Percentiles rank a stretch among this genome's conserved stretches.
These are phyloP conservation scores for Wickerhamomyces bisporus DNA, from an alignment of 805 yeast species.

Conservation along the genomic window DNA sequence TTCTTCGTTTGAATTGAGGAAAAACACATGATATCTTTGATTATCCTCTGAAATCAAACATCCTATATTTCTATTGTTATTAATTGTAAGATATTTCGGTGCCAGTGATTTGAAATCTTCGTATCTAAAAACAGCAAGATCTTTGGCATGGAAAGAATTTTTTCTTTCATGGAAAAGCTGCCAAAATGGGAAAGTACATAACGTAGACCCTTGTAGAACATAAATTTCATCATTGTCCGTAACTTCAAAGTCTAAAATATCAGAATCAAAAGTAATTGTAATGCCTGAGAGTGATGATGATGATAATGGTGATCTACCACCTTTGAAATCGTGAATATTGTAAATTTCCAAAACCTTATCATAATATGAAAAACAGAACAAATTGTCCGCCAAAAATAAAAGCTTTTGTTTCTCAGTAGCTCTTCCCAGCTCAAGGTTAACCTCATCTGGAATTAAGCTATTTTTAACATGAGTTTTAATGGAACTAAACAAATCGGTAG, in stretches of 20 bases:
- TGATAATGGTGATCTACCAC: too few relatives aligned
- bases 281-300: too few relatives aligned
- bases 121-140: slow-evolving; percentile 1
- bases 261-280: slow-evolving; percentile 2
- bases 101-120: not conserved
- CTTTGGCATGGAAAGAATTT: not conserved
- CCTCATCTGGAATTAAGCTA: slow-evolving; percentile 1
- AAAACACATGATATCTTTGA: slow-evolving; percentile 16
- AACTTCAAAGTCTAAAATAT: slow-evolving; percentile 11
- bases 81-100: slow-evolving; percentile 26
- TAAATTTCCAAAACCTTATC: slow-evolving; percentile 11
- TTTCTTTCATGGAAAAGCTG: not conserved
- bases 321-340: too few relatives aligned
- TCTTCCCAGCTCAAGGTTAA: slow-evolving; percentile 11
- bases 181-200: not conserved
- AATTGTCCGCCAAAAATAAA: slow-evolving; percentile 5
- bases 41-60: slow-evolving; percentile 34
- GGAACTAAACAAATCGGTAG: slow-evolving; percentile 17
- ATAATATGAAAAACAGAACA: slow-evolving; percentile 9
- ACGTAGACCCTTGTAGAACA: slow-evolving; percentile 1
- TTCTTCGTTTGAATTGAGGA: too few relatives aligned
- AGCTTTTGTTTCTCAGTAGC: slow-evolving; percentile 15
- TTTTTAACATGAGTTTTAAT: slow-evolving; percentile 10
- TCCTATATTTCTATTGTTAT: slow-evolving; percentile 25
- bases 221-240: slow-evolving; percentile 9